phyloP scores from a whole-genome alignment of 2,329 filamentous ascomycete species.

The Calonectria henricotiae region DNA sequence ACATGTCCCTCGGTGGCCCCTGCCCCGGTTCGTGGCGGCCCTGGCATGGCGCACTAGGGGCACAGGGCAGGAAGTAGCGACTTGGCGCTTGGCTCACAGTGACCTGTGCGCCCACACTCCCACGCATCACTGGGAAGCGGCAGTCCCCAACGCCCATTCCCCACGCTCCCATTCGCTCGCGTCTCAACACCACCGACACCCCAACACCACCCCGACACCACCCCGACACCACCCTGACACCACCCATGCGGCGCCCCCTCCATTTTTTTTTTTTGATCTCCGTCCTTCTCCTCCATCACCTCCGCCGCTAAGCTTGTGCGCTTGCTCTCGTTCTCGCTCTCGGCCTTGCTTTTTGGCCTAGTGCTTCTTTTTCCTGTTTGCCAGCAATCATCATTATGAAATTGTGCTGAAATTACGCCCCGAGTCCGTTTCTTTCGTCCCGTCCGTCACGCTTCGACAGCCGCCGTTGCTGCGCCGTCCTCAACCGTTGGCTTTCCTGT shows the following conservation, averaged over 20 bases:
- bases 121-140: slow-evolving; percentile 28
- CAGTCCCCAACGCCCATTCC: slow-evolving; percentile 31
- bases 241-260: slow-evolving; percentile 30
- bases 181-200: slow-evolving; percentile 34
- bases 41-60: slow-evolving; percentile 23
- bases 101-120: slow-evolving; percentile 22
- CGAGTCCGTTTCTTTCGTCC: background rate
- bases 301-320: background rate
- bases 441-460: background rate
- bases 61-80: background rate
- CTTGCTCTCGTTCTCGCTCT: background rate
- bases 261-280: slow-evolving; percentile 2
- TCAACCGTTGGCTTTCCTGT: slow-evolving; percentile 19
- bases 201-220: background rate
- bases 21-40: slow-evolving; percentile 31
- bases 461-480: slow-evolving; percentile 8
- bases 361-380: background rate
- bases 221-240: background rate
- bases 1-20: slow-evolving; percentile 25
- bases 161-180: slow-evolving; percentile 31
- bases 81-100: slow-evolving; percentile 19
- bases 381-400: slow-evolving; percentile 15
- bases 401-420: slow-evolving; percentile 31
- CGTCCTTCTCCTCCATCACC: slow-evolving; percentile 14
- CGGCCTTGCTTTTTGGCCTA: background rate